Base-by-base conservation (phyloP, 164 flowering plant species). In the Aristolochia fimbriata region DNA sequence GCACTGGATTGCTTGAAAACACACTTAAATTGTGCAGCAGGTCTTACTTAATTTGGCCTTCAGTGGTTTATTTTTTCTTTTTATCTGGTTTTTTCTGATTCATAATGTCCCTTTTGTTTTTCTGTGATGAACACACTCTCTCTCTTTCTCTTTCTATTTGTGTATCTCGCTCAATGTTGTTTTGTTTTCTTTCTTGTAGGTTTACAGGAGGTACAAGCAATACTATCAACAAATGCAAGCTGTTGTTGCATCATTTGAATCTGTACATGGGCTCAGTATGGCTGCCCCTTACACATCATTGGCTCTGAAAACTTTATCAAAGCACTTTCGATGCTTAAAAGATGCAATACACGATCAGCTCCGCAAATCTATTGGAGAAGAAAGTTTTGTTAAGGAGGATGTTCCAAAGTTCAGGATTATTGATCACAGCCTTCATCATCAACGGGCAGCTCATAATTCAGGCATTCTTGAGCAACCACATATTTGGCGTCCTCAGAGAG, bases 401-500 rank as follows among this genome's bases (percentile, higher is more conserved):
- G 53, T 67, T 57, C 66, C 71, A 24, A 70, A 69, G 58, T 51
- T 70, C 46, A 73, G 76, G 20, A 69, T 51, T 57, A 45, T 53
- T 5, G 79, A 73, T 55, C 77, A 60, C 41, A 61, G 70, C 23
- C 59, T 61, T 61, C 75, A 71, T 59, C 47, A 71, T 47, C 81
- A 74, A 57, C 77, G 74, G 62, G 47, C 73, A 4, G 58, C 72
- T 64, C 79, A 78, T 3, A 67, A 46, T 41, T 52, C 76, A 10
- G 80, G 81, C 43, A 74, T 70, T 43, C 41, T 73, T 43, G 86
- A 83, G 17, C 80, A 79, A 21, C 64, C 53, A 43, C 96, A 84
- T 59, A 84, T 81, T 46, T 89, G 97, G 97, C 75, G 91, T 47
- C 89, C 97, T 9, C 97, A 89, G 68, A 72, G 97, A 58, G 97